Percentiles rank a stretch among this genome's conserved stretches.
Conservation (phyloP, 139 green algal genomes). For the Mesotaenium endlicherianum region DNA sequence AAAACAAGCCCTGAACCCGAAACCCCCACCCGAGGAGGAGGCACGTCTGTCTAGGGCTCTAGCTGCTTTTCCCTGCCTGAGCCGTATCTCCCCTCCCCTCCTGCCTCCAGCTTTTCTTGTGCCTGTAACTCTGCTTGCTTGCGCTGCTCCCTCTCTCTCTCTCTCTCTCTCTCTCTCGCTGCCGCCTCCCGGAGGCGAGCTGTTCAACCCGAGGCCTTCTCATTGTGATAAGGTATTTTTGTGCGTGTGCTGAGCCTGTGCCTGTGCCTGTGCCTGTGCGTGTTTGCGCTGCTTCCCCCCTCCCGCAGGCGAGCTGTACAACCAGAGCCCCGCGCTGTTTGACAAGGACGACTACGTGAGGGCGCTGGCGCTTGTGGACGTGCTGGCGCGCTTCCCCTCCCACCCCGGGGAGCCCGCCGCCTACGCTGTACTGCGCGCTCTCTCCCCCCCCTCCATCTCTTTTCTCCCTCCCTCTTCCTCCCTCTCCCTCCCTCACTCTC, state of each 20-base stretch:
- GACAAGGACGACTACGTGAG: conserved; percentile 55
- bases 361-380: conserved; percentile 69
- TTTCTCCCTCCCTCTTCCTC: background rate
- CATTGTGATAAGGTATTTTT: background rate
- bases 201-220: background rate
- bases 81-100: too few species aligned
- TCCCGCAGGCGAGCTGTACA: conserved; percentile 27
- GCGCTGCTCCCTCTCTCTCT: too few species aligned
- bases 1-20: too few species aligned
- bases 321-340: conserved; percentile 11
- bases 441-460: background rate
- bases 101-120: too few species aligned
- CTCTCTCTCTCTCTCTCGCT: too few species aligned
- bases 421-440: background rate
- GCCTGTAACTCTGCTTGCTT: too few species aligned
- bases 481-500: background rate
- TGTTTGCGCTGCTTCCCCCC: too few species aligned
- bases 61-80: too few species aligned
- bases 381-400: conserved; percentile 66
- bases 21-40: too few species aligned
- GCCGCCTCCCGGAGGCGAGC: too few species aligned
- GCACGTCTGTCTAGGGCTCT: too few species aligned
- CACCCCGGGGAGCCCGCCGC: conserved; percentile 59
- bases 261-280: background rate
- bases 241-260: too few species aligned